Evolutionary conservation across 169 alveolate genomes (phyloP).

Genomic region (Plasmodium cynomolgi): DNA sequence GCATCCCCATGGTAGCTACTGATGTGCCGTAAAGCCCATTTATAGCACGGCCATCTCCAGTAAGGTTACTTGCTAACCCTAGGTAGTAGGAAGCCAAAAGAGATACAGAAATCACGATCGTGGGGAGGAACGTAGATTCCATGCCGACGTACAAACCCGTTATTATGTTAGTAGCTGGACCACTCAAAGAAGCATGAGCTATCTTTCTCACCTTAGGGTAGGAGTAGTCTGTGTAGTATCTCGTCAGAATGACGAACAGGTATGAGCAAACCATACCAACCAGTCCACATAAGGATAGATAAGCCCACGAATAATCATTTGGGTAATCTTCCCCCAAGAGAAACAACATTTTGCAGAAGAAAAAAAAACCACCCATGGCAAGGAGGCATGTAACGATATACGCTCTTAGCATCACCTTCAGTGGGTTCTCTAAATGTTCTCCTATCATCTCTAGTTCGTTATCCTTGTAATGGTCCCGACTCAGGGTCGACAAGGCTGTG

Average conservation of each 20-base stretch:
- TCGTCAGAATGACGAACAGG: constrained; percentile 88
- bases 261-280: constrained; percentile 89
- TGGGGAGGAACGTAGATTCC: constrained; percentile 85
- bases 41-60: constrained; percentile 21
- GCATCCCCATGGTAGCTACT: constrained; percentile 92
- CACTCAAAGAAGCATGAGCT: constrained; percentile 88
- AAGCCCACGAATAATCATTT: constrained; percentile 78
- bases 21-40: constrained; percentile 91
- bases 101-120: constrained; percentile 79
- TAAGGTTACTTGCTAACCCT: constrained; percentile 60
- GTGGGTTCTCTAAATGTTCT: constrained; percentile 53
- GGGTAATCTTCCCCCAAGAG: constrained; percentile 11
- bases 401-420: constrained; percentile 69
- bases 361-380: constrained; percentile 83
- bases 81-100: constrained; percentile 79
- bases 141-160: constrained; percentile 88
- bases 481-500: not conserved
- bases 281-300: constrained; percentile 83
- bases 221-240: constrained; percentile 91
- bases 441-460: constrained; percentile 73
- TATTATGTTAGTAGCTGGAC: constrained; percentile 91
- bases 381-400: constrained; percentile 83
- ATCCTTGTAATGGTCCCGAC: constrained; percentile 79
- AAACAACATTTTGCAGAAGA: constrained; percentile 82
- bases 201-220: constrained; percentile 86